Base-by-base conservation (phyloP, 1,284 basidiomycete genomes). In the Ustilago loliicola region DNA sequence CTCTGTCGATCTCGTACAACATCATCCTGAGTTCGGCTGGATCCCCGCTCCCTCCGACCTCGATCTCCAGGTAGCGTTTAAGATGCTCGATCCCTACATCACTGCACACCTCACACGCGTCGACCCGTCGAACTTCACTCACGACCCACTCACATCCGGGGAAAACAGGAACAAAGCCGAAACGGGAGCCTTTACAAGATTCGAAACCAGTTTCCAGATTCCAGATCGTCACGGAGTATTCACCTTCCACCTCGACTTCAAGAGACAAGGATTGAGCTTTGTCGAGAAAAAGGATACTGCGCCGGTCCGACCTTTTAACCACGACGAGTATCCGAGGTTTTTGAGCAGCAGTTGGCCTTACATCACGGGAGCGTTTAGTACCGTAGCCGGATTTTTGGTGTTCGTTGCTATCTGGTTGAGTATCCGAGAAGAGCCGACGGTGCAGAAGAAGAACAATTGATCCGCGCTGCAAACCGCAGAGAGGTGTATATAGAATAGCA, bases 141-240 rank as follows among this genome's bases (percentile, higher is more conserved):
- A 50, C 29, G 15, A 53, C 53, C 40, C 53, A 1, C 47, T 29
- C 25, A 70, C 87, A 32, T 17, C 1, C 13, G 30, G 23, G 11
- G 19, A 42, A 34, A 21, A 23, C 9, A 34, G 17, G 47, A 30
- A 42, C 51, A n/a, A n/a, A n/a, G 27, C 56, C 34, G 34, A 56
- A 75, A n/a, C 1, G 7, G 2, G 21, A 11, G 64, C 81, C 11
- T 23, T 59, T 52, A 90, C 90, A 15, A 66, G 79, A 73, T 98
- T 95, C 88, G 89, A 90, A 11, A 90, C 92, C 3, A 90, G 90
- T 2, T 96, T 99, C 90, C 91, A 91, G 48, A 91, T 92, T 3
- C 96, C 96, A 3, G 96, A 98, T 87, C 89, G 95, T 65, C 97
- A 99, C 86, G 96, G 97, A 51, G 97, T 99, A 15, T 99, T 97